Conservation (phyloP, 208 protist genomes). For the Leishmania mexicana region DNA sequence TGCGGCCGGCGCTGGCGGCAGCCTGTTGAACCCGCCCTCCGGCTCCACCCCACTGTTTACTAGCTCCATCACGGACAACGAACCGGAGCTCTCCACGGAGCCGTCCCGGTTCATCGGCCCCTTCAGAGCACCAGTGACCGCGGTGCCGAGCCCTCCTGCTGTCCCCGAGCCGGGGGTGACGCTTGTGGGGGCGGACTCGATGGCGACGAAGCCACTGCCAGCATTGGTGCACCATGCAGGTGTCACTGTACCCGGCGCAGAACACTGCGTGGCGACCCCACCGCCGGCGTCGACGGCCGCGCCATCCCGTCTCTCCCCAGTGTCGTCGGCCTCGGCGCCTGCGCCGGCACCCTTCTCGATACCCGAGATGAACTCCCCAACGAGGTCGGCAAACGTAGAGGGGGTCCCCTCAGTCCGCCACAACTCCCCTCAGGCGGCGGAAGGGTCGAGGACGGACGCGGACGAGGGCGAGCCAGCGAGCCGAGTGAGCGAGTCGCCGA, state of each 20-base stretch:
- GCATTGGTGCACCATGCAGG: neutral
- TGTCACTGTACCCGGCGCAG: neutral
- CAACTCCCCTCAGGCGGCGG: neutral
- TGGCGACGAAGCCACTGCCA: too few species aligned
- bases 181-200: neutral
- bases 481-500: neutral
- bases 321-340: neutral
- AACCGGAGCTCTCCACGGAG: conserved; percentile 15
- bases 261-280: neutral
- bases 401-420: neutral
- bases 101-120: conserved; percentile 13
- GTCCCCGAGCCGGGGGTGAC: neutral
- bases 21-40: neutral
- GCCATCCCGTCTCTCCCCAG: neutral
- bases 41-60: neutral
- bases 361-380: neutral
- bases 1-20: neutral
- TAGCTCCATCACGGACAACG: neutral
- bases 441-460: neutral
- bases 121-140: neutral
- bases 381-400: neutral
- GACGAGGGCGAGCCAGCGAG: neutral
- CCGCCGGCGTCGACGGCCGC: neutral
- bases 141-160: neutral
- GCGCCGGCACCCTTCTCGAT: neutral